Base-by-base conservation (phyloP, 495 filamentous ascomycete species). In the Hypomontagnella monticulosa region DNA sequence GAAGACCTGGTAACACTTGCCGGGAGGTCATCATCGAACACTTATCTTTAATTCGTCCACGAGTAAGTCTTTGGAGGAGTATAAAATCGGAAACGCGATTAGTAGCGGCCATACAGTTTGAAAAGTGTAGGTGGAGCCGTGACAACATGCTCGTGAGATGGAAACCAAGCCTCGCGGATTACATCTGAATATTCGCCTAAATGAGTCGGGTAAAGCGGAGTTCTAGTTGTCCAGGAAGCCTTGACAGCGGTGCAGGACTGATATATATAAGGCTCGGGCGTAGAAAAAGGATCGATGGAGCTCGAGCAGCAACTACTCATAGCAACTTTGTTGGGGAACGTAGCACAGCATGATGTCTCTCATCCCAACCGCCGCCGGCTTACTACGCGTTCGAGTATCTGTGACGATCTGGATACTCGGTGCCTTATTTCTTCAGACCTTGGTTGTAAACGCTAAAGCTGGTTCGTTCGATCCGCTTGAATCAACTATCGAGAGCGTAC, bases 401-500 rank as follows among this genome's bases (percentile, higher is more conserved):
- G 49, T 34, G 38, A 37, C 20, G 40, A 11, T 49, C n/a, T 61
- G 44, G 49, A 53, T 61, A 23, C 55, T 70, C 16, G 44, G 55
- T 1, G 27, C 37, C 8, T 14, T 65, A 3, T 46, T 49, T 18
- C 51, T 70, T 11, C 52, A 58, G 16, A 15, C 27, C 0, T 34
- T 16, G 18, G 9, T 34, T 42, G 46, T 46, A 14, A n/a, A 38
- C 7, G 61, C 51, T 37, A 38, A 54, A 41, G n/a, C 36, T 12
- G 15, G 37, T 43, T 47, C 58, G 6, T 82, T 86, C 58, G 84
- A 88, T 53, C 63, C 79, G 14, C 74, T 80, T 11, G 84, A 87
- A 70, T 78, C 87, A 4, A 87, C 84, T 3, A 84, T 89, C 58
- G 70, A 77, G 36, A 72, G 74, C 5, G 76, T 87, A 19, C 87